A percentile compares a stretch with the other conserved stretches of the same genome.
phyloP scores from a whole-genome alignment of 179 eudicot species.

The Spinacia oleracea region DNA sequence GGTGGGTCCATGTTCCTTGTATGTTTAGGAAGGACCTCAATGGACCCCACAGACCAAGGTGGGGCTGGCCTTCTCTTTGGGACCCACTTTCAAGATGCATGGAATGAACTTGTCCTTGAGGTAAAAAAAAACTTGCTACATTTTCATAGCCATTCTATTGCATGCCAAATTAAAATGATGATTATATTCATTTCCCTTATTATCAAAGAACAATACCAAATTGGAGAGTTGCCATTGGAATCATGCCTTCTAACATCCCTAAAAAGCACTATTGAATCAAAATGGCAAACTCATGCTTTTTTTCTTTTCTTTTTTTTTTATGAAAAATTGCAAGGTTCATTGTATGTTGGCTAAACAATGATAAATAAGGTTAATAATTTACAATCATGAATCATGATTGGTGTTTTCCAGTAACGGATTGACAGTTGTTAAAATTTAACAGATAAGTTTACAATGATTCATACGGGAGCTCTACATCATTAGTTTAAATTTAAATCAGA shows the following conservation, averaged over 20 bases:
- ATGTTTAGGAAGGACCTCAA: constrained; percentile 69
- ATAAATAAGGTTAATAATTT: neutral
- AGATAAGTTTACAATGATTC: neutral
- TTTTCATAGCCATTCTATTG: neutral
- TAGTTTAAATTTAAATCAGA: neutral
- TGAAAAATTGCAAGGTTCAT: neutral
- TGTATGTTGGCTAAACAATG: neutral
- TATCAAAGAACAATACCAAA: neutral
- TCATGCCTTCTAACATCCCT: neutral
- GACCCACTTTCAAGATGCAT: constrained; percentile 91
- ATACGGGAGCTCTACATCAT: too few relatives aligned
- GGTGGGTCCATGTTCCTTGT: constrained; percentile 92
- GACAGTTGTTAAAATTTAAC: neutral
- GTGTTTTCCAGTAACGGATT: neutral
- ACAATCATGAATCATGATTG: constrained; percentile 1
- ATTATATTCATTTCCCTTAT: neutral
- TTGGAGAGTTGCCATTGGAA: constrained; percentile 7
- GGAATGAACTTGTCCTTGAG: constrained; percentile 90
- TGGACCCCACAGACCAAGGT: constrained; percentile 86
- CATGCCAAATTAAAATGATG: constrained; percentile 5
- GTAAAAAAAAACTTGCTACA: constrained; percentile 32
- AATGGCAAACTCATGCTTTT: neutral
- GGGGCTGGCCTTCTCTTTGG: constrained; percentile 91
- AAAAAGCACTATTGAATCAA: neutral
- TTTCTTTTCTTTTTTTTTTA: too few relatives aligned